phyloP scores from a whole-genome alignment of 2,329 filamentous ascomycete species.

The Phaeosphaeria sp. region DNA sequence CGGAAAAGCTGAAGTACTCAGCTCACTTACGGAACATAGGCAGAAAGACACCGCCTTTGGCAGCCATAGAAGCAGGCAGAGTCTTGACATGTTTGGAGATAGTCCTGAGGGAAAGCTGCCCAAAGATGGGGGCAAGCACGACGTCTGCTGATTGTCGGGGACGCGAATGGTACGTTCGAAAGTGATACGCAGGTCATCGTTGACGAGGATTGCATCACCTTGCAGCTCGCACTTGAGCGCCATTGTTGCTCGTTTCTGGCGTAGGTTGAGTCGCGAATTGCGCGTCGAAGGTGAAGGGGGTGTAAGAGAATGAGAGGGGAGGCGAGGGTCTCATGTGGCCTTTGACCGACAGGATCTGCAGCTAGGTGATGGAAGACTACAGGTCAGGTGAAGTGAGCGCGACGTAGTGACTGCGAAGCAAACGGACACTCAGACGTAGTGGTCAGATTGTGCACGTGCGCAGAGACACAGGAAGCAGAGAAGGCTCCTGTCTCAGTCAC shows the following conservation, averaged over 20 bases:
- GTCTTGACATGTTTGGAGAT: constrained; percentile 28
- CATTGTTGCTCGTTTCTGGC: not conserved
- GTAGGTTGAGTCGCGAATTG: too few species aligned
- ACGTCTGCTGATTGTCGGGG: constrained; percentile 39
- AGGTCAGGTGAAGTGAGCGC: too few species aligned
- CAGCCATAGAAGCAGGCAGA: constrained; percentile 45
- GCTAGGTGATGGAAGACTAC: too few species aligned
- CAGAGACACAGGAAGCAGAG: too few species aligned
- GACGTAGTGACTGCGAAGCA: too few species aligned
- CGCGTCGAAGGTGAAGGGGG: not conserved
- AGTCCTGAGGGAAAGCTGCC: constrained; percentile 18
- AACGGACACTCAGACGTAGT: too few species aligned
- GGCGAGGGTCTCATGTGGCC: too few species aligned
- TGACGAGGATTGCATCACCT: constrained; percentile 3
- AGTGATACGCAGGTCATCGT: constrained; percentile 19
- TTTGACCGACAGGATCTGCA: too few species aligned
- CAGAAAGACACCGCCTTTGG: constrained; percentile 55
- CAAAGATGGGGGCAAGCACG: constrained; percentile 17
- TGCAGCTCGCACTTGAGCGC: not conserved
- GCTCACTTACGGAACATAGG: constrained; percentile 57
- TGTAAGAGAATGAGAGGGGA: too few species aligned
- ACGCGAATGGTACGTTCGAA: constrained; percentile 26
- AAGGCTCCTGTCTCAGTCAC: too few species aligned
- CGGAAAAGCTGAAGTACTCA: not conserved
- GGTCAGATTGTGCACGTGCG: too few species aligned